Evolutionary conservation across 1,284 basidiomycete species (phyloP), one percentile per base, ranked within the genome.

Genomic region (Microbotryum lychnidis-dioicae): DNA sequence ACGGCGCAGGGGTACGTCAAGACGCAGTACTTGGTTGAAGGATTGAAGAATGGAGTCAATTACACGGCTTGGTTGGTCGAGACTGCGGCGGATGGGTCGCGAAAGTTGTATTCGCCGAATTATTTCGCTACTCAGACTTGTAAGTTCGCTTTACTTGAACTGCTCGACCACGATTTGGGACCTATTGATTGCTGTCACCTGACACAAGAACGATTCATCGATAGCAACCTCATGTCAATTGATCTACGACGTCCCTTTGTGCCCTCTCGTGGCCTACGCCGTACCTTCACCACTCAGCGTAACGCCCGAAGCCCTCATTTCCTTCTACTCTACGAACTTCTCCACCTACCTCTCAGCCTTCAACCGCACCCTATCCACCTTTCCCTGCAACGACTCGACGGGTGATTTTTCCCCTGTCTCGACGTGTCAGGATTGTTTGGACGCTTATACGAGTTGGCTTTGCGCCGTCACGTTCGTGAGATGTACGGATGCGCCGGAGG

Each of bases 261-360:
- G 77, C 60, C 77, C 77, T 2, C 62, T 71, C 8, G 71, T 78
- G 27, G 77, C 77, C 14, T 78, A 78, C 61, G 69, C 76, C n/a
- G 74, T 77, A 42, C 77, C 77, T 0, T 64, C 76, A 16, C 71
- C 72, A 6, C 70, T 70, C 1, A 42, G 54, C 18, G n/a, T 53
- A 6, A 61, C 72, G 3, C 73, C 72, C 1, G 25, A 49, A 3
- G 47, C 62, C 6, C 74, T 76, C 8, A 50, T 77, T 16, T 48
- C 66, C 12, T 70, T 67, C 46, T 73, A 76, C 64, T 67, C 75
- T 56, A 33, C 60, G 7, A 70, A 72, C n/a, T 63, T 78, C 33
- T 52, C 58, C 3, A 70, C 73, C 10, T 73, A 72, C 57, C 69
- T 75, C 50, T 58, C 64, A 61, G 74, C 75, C 66, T 78, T 78